Evolutionary conservation across 306 rosid genomes (phyloP).

Genomic region (Vigna mungo): DNA sequence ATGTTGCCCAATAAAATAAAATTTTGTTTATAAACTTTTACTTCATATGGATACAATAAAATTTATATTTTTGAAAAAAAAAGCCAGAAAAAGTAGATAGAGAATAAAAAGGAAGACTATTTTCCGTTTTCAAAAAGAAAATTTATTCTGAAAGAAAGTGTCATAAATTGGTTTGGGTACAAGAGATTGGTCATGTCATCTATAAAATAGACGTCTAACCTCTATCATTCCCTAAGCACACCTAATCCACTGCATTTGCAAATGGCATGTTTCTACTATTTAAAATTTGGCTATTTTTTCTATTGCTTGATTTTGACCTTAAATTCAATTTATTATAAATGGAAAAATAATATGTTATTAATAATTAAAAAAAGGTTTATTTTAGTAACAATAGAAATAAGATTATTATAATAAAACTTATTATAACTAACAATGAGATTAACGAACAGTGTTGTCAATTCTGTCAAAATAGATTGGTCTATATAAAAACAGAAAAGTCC

Average conservation of each 20-base stretch:
- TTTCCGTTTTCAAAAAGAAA: neutral
- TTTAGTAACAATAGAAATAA: too few relatives aligned
- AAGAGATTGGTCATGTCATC: slow-evolving; percentile 1
- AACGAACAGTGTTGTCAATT: neutral
- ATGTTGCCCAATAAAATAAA: too few relatives aligned
- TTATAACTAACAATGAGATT: too few relatives aligned
- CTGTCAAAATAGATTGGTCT: neutral
- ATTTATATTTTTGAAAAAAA: neutral
- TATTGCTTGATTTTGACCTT: neutral
- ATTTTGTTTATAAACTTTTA: too few relatives aligned
- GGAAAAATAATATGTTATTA: neutral
- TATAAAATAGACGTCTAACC: slow-evolving; percentile 12
- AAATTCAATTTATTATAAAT: neutral
- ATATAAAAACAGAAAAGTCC: neutral
- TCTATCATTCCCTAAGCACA: neutral
- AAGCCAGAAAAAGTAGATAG: neutral
- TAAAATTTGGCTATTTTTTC: neutral
- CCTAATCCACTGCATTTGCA: slow-evolving; percentile 14
- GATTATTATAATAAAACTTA: too few relatives aligned
- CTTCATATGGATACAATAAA: too few relatives aligned
- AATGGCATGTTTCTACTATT: slow-evolving; percentile 27
- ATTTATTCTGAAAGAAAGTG: neutral
- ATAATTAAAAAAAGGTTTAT: neutral
- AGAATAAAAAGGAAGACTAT: neutral
- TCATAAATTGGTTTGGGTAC: slow-evolving; percentile 10